Conservation (phyloP, 352 stramenopile genomes). For the Pythium apleroticum region DNA sequence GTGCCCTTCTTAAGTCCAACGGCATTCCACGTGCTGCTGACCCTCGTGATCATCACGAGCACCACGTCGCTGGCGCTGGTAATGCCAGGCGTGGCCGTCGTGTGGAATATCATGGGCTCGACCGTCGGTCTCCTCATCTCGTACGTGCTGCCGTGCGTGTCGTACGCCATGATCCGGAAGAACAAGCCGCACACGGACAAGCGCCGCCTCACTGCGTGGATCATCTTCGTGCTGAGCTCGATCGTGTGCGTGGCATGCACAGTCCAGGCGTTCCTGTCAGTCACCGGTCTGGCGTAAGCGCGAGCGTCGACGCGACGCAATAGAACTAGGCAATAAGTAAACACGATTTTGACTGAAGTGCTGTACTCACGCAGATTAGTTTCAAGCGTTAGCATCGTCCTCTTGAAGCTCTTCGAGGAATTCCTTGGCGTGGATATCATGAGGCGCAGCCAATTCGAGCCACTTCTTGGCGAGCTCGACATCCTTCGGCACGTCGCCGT, state of each 20-base stretch:
- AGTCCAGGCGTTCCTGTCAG: conserved; percentile 55
- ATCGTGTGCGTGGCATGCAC: conserved; percentile 74
- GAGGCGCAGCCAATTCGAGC: conserved; percentile 70
- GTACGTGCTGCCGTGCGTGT: conserved; percentile 87
- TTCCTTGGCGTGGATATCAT: conserved; percentile 80
- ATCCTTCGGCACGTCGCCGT: conserved; percentile 65
- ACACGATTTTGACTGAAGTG: not conserved
- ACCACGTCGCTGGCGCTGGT: conserved; percentile 70
- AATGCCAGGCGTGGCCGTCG: conserved; percentile 73
- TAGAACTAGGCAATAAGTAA: not conserved
- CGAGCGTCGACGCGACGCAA: not conserved
- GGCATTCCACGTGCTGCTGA: conserved; percentile 62
- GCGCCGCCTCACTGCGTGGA: conserved; percentile 73
- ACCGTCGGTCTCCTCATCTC: conserved; percentile 86
- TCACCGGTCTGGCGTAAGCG: conserved; percentile 18
- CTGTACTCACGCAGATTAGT: not conserved
- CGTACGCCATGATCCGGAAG: conserved; percentile 83
- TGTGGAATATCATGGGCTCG: conserved; percentile 90
- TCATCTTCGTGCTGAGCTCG: conserved; percentile 72
- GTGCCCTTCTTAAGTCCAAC: conserved; percentile 29
- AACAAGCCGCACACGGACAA: conserved; percentile 64
- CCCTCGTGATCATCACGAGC: conserved; percentile 59
- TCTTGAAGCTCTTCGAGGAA: conserved; percentile 45
- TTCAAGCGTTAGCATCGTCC: not conserved
- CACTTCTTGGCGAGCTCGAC: conserved; percentile 65